These are phyloP conservation scores for Clarireedia paspali DNA, from an alignment of 2,329 filamentous ascomycete genomes.

Conservation along the genomic window DNA sequence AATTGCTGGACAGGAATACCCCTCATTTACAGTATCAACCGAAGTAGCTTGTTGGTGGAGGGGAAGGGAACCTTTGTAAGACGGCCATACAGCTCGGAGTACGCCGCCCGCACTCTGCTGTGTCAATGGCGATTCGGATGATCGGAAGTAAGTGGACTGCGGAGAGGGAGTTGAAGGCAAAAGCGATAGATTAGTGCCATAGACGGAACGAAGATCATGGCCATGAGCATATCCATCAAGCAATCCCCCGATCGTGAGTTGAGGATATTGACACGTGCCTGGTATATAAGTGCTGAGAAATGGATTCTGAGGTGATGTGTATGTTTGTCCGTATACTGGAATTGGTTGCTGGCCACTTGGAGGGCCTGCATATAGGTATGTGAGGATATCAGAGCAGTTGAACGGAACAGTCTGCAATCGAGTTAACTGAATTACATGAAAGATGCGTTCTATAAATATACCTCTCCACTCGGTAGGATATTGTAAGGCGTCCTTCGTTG, in stretches of 20 bases:
- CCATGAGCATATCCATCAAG: constrained; percentile 33
- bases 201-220: constrained; percentile 29
- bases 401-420: constrained; percentile 30
- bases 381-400: constrained; percentile 31
- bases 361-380: constrained; percentile 31
- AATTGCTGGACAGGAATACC: constrained; percentile 29
- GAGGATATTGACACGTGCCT: constrained; percentile 33
- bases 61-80: constrained; percentile 28
- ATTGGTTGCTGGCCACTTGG: constrained; percentile 15
- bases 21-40: constrained; percentile 32
- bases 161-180: constrained; percentile 28
- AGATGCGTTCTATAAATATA: constrained; percentile 8
- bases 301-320: constrained; percentile 31
- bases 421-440: neutral
- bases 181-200: constrained; percentile 27
- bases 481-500: constrained; percentile 34
- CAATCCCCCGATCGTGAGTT: constrained; percentile 33
- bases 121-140: constrained; percentile 31
- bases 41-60: constrained; percentile 32
- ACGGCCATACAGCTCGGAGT: constrained; percentile 32
- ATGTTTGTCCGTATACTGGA: constrained; percentile 31
- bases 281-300: constrained; percentile 28
- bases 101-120: constrained; percentile 32
- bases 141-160: constrained; percentile 31
- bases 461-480: constrained; percentile 33